A percentile compares a stretch with the other conserved stretches of the same genome.
Evolutionary conservation across 441 rosid genomes (phyloP).

Genomic region (Populus tomentosa): DNA sequence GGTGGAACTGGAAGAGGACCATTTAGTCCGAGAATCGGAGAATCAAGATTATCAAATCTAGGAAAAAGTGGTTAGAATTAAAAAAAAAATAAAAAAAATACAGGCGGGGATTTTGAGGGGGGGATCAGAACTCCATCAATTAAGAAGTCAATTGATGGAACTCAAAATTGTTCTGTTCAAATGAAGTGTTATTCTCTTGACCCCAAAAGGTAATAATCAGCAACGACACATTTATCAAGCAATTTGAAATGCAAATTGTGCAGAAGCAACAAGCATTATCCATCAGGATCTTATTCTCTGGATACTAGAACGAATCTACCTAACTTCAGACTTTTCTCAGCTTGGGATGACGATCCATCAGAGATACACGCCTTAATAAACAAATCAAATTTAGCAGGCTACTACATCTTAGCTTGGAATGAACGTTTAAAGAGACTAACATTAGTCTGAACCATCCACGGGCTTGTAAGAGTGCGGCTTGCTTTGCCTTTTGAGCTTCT

Average conservation of each 20-base stretch:
- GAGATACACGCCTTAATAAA: not conserved
- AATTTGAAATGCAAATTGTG: too few relatives aligned
- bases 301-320: too few relatives aligned
- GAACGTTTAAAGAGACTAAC: not conserved
- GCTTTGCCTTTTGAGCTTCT: not conserved
- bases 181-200: too few relatives aligned
- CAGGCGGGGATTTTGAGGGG: not conserved
- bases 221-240: too few relatives aligned
- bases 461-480: not conserved
- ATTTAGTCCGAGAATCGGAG: constrained; percentile 54
- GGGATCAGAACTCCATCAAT: not conserved
- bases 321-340: not conserved
- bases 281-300: too few relatives aligned
- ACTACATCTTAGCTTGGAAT: not conserved
- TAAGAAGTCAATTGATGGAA: not conserved
- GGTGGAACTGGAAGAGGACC: constrained; percentile 42
- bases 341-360: not conserved
- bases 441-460: not conserved
- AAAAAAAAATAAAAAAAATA: not conserved
- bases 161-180: not conserved
- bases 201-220: too few relatives aligned
- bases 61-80: constrained; percentile 51
- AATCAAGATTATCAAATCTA: constrained; percentile 53
- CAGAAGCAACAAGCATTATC: too few relatives aligned
- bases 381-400: not conserved